Conservation (phyloP, 1,284 basidiomycete species). For the Ganoderma meredithae region DNA sequence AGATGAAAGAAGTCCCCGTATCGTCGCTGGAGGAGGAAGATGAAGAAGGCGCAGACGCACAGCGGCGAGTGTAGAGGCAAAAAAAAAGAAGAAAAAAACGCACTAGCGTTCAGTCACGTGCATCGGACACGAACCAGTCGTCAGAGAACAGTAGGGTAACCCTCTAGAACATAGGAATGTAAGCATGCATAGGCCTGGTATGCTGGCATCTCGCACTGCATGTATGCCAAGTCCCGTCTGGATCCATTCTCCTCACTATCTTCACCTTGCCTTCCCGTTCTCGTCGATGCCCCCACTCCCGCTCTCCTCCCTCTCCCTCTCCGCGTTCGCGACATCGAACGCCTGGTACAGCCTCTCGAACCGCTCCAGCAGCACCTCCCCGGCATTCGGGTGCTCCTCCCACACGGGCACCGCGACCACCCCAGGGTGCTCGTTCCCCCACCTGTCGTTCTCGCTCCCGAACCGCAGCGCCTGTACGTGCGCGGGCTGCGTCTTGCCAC, state of each 20-base stretch:
- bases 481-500: constrained; percentile 15
- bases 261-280: constrained; percentile 55
- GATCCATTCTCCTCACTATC: background rate
- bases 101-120: background rate
- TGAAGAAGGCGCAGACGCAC: background rate
- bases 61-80: background rate
- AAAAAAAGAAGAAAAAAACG: background rate
- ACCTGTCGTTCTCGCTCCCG: constrained; percentile 60
- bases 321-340: constrained; percentile 33
- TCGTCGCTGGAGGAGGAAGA: no score
- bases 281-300: background rate
- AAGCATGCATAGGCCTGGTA: background rate
- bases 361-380: constrained; percentile 54
- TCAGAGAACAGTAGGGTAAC: background rate
- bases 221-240: background rate
- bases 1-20: no score
- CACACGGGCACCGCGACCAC: constrained; percentile 57
- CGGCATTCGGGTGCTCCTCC: constrained; percentile 54
- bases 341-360: constrained; percentile 59
- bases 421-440: constrained; percentile 62
- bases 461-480: constrained; percentile 52
- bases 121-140: background rate
- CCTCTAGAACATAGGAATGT: background rate
- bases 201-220: background rate
- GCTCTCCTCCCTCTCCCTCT: constrained; percentile 8